A percentile compares a stretch with the other conserved stretches of the same genome.
phyloP scores from a whole-genome alignment of 2,329 filamentous ascomycete species.

The Parasarocladium wereldwijsianum region DNA sequence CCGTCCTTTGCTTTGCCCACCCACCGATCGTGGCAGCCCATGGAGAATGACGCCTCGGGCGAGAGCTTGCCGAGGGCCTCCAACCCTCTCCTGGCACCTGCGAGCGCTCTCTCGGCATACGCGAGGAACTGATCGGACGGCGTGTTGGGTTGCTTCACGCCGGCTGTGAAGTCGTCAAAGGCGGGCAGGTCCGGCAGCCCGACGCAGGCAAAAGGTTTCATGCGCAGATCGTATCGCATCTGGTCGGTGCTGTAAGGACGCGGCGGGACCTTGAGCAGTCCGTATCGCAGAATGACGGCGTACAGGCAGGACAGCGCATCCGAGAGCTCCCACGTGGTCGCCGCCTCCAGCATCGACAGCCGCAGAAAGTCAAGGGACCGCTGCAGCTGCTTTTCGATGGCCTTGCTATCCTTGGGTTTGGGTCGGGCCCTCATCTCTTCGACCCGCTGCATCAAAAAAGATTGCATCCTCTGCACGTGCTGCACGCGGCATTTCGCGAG shows the following conservation, averaged over 20 bases:
- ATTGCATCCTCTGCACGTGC: conserved; percentile 60
- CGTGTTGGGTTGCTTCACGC: conserved; percentile 24
- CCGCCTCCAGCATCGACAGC: conserved; percentile 47
- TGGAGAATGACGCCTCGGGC: conserved; percentile 36
- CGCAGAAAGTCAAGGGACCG: conserved; percentile 41
- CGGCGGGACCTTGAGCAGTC: conserved; percentile 32
- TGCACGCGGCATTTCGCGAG: conserved; percentile 52
- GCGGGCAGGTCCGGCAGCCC: conserved; percentile 52
- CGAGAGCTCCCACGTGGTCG: conserved; percentile 43
- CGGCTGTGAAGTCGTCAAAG: conserved; percentile 42
- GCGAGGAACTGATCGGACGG: conserved; percentile 25
- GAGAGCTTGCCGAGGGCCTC: conserved; percentile 39
- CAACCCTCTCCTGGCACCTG: conserved; percentile 36
- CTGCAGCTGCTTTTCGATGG: conserved; percentile 28
- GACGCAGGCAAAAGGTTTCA: conserved; percentile 67
- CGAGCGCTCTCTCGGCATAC: conserved; percentile 29
- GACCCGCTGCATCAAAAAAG: conserved; percentile 37
- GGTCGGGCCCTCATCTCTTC: conserved; percentile 13
- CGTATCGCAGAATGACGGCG: conserved; percentile 45
- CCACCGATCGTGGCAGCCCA: conserved; percentile 48
- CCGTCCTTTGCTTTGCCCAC: conserved; percentile 40
- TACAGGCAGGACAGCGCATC: conserved; percentile 48
- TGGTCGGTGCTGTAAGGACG: conserved; percentile 53
- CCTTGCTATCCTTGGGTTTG: conserved; percentile 10
- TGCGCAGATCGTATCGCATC: conserved; percentile 67